These are phyloP conservation scores for Telopea speciosissima DNA, from an alignment of 177 flowering plant genomes.

Conservation along the genomic window DNA sequence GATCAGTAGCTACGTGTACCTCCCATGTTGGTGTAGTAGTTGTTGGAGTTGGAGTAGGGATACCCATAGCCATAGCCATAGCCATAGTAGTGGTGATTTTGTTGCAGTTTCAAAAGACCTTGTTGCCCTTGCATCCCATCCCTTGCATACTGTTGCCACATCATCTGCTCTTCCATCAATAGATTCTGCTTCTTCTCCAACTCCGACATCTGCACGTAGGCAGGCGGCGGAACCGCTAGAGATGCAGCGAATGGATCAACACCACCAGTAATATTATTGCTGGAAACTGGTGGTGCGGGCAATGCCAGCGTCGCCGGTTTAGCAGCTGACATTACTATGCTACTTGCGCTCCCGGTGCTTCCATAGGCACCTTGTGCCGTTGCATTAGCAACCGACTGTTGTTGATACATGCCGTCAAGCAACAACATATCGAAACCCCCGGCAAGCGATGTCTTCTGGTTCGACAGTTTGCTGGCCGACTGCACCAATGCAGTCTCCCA, in stretches of 20 bases:
- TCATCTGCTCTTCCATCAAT: constrained; percentile 57
- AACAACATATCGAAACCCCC: constrained; percentile 63
- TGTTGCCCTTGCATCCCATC: constrained; percentile 72
- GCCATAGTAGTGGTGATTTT: neutral
- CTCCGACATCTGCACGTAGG: constrained; percentile 86
- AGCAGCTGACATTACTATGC: constrained; percentile 53
- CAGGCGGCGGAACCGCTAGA: constrained; percentile 51
- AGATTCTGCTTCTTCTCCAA: constrained; percentile 77
- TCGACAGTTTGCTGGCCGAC: constrained; percentile 47
- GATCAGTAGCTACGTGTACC: too few species aligned
- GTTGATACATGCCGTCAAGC: constrained; percentile 75
- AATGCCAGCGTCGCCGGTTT: constrained; percentile 55
- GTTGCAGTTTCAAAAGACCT: constrained; percentile 27
- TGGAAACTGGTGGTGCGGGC: constrained; percentile 21
- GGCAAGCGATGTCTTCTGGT: constrained; percentile 37
- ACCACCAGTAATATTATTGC: neutral
- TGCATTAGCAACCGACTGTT: constrained; percentile 21
- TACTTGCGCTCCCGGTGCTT: constrained; percentile 68
- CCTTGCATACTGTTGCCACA: constrained; percentile 85
- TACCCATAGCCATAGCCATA: too few species aligned
- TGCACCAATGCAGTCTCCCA: constrained; percentile 82
- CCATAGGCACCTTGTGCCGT: constrained; percentile 9
- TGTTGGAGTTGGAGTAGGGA: constrained; percentile 16
- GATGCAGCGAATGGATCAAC: constrained; percentile 81
- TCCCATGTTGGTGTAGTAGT: too few species aligned